These are phyloP conservation scores for Sanghuangporus baumii DNA, from an alignment of 1,284 basidiomycete species.

Conservation along the genomic window DNA sequence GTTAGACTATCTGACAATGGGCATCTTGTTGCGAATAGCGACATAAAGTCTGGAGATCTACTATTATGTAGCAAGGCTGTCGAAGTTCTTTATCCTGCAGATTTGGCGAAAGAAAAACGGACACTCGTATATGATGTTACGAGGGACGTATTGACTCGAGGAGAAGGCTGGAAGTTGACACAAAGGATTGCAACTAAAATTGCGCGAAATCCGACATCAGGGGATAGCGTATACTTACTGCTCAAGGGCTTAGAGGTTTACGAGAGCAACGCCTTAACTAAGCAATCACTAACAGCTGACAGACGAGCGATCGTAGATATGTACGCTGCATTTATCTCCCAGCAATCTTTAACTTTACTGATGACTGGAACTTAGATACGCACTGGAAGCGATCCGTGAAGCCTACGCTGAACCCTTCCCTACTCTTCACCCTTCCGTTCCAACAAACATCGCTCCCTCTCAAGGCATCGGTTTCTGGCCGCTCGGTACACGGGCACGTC, in stretches of 20 bases:
- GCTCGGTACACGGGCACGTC: not conserved
- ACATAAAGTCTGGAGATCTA: constrained; percentile 15
- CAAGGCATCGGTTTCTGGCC: constrained; percentile 14
- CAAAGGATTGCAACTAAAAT: constrained; percentile 5
- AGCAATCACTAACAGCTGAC: not conserved
- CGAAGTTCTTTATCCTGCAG: constrained; percentile 13
- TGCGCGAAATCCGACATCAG: not conserved
- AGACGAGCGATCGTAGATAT: constrained; percentile 8
- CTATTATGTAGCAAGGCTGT: constrained; percentile 11
- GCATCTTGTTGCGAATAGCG: not conserved
- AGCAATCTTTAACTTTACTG: not conserved
- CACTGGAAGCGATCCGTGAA: constrained; percentile 12
- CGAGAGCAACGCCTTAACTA: not conserved
- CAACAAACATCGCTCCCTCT: not conserved
- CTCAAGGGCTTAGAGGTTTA: constrained; percentile 7
- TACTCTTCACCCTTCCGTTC: constrained; percentile 5
- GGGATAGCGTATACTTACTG: not conserved
- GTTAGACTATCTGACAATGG: constrained; percentile 5
- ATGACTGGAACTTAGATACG: not conserved
- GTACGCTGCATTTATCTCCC: constrained; percentile 3
- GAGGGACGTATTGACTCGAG: not conserved
- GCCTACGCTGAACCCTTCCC: constrained; percentile 10
- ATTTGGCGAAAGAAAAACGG: constrained; percentile 6
- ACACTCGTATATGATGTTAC: constrained; percentile 11
- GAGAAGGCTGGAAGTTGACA: constrained; percentile 14